Base-by-base conservation (phyloP, 208 protist species). In the Trypanosoma cruzi region DNA sequence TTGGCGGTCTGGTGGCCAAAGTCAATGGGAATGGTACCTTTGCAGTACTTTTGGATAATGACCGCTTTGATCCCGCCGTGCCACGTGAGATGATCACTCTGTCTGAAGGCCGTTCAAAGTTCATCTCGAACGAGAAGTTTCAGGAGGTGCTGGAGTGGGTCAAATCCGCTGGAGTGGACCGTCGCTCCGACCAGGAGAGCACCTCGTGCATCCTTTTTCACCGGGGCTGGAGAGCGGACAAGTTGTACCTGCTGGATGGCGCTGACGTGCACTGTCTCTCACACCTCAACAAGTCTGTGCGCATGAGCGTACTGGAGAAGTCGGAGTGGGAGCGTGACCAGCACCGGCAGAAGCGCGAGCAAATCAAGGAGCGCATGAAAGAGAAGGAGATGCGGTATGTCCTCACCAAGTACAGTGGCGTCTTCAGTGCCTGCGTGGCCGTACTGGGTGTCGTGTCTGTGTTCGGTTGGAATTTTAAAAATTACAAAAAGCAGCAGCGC, bases 381-480 rank as follows among this genome's bases (percentile, higher is more conserved):
- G 91, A 96, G 70, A 89, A 86, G 32, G 88, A 93, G 44, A 67
- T 82, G 24, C 84, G 86, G 7, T 94, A 94, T 72, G 70, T 96
- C 46, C 86, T 92, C 49, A 78, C 83, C 55, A 96, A 94, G 80
- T 96, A 96, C 73, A 87, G 84, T 37, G 88, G 90, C 64, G 87
- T 96, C 24, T 83, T 94, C 44, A 90, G 82, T 60, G 90, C 90
- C 37, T 90, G 79, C 57, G 86, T 96, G 36, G 88, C 91, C 34
- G 87, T 93, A 56, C 55, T 85, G 40, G 88, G 88, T 53, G 91
- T 87, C 65, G 82, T 87, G 73, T 94, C 88, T 32, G 76, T 96
- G 28, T 96, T 96, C 70, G 84, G 85, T 46, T 96, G 91, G 91
- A 96, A 96, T 67, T 94, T 90, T 69, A 89, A 88, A 60, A 94